Evolutionary conservation across 495 filamentous ascomycete species (phyloP).

Genomic region (Lichina pygmaea): DNA sequence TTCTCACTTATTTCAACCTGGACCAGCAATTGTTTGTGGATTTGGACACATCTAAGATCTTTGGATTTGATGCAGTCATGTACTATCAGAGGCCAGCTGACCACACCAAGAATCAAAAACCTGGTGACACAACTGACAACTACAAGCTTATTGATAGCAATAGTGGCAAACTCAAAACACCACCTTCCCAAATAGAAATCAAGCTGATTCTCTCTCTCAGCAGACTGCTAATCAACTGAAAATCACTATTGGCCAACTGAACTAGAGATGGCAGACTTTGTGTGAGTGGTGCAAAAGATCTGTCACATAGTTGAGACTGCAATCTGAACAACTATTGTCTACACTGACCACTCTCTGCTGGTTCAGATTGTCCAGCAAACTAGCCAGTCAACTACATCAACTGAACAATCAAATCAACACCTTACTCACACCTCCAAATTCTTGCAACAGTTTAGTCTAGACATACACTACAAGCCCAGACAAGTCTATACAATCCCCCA

Average conservation of each 20-base stretch:
- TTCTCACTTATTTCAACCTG: background rate
- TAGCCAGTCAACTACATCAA: background rate
- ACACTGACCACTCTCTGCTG: background rate
- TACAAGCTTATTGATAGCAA: too few species aligned
- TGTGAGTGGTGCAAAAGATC: background rate
- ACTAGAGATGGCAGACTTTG: slow-evolving; percentile 1
- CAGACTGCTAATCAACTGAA: background rate
- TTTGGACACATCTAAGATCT: slow-evolving; percentile 1
- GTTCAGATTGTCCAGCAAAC: background rate
- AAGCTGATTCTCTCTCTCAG: background rate
- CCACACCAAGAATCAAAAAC: too few species aligned
- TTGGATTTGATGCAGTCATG: background rate
- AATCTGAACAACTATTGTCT: background rate
- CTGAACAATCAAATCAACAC: background rate
- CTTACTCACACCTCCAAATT: background rate
- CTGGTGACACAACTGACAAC: background rate
- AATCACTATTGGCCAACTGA: slow-evolving; percentile 3
- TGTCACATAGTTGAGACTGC: background rate
- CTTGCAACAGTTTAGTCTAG: background rate
- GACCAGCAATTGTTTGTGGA: background rate
- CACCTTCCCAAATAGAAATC: background rate
- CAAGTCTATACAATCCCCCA: slow-evolving; percentile 1
- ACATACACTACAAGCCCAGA: background rate
- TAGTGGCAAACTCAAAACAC: too few species aligned
- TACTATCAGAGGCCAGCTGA: too few species aligned